phyloP scores from a whole-genome alignment of 148 eudicot genomes.

The Selenicereus undatus region DNA sequence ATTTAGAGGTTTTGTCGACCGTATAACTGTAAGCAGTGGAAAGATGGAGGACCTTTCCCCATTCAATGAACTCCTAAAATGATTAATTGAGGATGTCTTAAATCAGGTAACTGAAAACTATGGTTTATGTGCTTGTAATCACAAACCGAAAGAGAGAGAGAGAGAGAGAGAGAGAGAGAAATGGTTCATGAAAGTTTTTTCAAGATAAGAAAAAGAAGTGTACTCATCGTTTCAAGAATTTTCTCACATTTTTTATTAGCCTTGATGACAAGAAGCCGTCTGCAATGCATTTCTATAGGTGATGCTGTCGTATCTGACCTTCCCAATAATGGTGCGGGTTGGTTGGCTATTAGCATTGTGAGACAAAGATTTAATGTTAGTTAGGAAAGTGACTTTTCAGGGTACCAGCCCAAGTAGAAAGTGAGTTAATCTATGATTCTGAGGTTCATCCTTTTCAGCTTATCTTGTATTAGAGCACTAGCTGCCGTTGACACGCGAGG shows the following conservation, averaged over 20 bases:
- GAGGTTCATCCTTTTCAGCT: neutral
- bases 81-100: neutral
- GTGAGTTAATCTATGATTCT: neutral
- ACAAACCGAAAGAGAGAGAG: neutral
- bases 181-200: neutral
- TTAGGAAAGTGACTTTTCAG: too few species aligned
- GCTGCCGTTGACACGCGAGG: too few species aligned
- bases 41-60: neutral
- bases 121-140: neutral
- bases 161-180: neutral
- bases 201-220: neutral
- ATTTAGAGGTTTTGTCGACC: neutral
- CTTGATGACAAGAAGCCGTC: neutral
- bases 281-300: neutral
- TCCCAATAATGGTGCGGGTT: too few species aligned
- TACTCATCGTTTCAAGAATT: neutral
- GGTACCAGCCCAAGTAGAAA: neutral
- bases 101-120: neutral
- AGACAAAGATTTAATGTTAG: too few species aligned
- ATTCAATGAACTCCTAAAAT: neutral
- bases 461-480: neutral
- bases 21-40: neutral
- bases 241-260: neutral
- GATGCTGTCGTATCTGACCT: neutral
- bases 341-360: too few species aligned